Conservation (phyloP, 2,329 filamentous ascomycete genomes). For the Botrytis hyacinthi region DNA sequence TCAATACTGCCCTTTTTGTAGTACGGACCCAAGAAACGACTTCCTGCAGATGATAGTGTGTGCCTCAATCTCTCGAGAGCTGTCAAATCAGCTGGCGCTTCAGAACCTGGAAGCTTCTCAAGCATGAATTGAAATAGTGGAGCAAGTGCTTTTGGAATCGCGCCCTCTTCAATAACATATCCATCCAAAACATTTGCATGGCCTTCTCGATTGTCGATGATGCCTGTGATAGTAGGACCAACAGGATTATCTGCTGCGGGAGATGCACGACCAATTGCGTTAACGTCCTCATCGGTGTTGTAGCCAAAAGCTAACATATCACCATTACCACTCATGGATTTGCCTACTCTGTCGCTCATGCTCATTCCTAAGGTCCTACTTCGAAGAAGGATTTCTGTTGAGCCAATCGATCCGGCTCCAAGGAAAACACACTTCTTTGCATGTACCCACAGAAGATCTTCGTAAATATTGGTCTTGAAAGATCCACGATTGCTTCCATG, state of each 20-base stretch:
- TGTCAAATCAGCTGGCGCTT: constrained; percentile 42
- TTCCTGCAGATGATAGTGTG: constrained; percentile 49
- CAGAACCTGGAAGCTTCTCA: constrained; percentile 51
- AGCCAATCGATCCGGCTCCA: constrained; percentile 62
- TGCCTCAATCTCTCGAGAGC: constrained; percentile 46
- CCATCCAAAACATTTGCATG: constrained; percentile 56
- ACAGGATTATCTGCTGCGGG: constrained; percentile 52
- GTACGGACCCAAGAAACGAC: constrained; percentile 59
- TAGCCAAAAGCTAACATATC: constrained; percentile 66
- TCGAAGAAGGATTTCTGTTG: constrained; percentile 63
- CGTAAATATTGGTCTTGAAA: constrained; percentile 54
- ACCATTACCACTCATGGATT: constrained; percentile 64
- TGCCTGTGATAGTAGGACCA: constrained; percentile 61
- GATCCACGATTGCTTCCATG: constrained; percentile 56
- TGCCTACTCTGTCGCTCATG: constrained; percentile 57
- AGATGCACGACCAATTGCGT: constrained; percentile 53
- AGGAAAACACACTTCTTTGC: constrained; percentile 65
- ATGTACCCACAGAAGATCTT: constrained; percentile 65
- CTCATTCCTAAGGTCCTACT: constrained; percentile 57
- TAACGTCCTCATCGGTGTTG: constrained; percentile 56
- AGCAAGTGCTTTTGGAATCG: constrained; percentile 56
- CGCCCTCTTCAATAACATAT: constrained; percentile 63
- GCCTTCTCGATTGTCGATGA: constrained; percentile 57
- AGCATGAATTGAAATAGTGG: constrained; percentile 57
- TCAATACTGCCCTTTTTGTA: constrained; percentile 54